phyloP scores from a whole-genome alignment of 441 rosid genomes.

The Populus hybrid region DNA sequence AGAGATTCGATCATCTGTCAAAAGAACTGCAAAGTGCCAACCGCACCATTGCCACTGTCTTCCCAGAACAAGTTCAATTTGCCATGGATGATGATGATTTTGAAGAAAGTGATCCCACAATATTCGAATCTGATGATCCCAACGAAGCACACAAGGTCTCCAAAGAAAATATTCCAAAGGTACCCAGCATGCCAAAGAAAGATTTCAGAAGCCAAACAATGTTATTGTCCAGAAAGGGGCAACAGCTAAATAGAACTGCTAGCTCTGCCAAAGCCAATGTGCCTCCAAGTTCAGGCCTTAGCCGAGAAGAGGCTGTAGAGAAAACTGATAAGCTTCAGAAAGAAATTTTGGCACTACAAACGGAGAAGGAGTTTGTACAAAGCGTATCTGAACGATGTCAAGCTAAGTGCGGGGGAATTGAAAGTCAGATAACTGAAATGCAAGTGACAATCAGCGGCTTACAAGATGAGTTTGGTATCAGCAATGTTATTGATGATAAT shows the following conservation, averaged over 20 bases:
- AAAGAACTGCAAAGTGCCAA: slow-evolving; percentile 87
- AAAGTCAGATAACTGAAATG: slow-evolving; percentile 47
- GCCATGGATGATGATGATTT: slow-evolving; percentile 46
- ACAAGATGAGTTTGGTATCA: slow-evolving; percentile 69
- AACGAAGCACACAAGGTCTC: not conserved
- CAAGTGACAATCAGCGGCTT: slow-evolving; percentile 54
- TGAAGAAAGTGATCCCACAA: slow-evolving; percentile 25
- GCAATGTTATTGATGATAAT: slow-evolving; percentile 51
- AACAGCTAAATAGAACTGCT: slow-evolving; percentile 28
- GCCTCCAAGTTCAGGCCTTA: slow-evolving; percentile 47
- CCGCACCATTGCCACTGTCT: slow-evolving; percentile 76
- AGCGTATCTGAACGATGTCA: slow-evolving; percentile 49
- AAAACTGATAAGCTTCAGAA: slow-evolving; percentile 68
- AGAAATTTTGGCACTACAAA: slow-evolving; percentile 62
- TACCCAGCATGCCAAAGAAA: slow-evolving; percentile 44
- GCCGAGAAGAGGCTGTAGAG: slow-evolving; percentile 46
- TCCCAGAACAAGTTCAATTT: slow-evolving; percentile 75
- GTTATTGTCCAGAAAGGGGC: slow-evolving; percentile 33
- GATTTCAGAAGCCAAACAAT: slow-evolving; percentile 41
- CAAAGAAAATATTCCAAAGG: slow-evolving; percentile 30
- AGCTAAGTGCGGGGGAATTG: slow-evolving; percentile 54
- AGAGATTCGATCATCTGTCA: slow-evolving; percentile 77
- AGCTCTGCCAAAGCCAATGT: slow-evolving; percentile 26
- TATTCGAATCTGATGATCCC: slow-evolving; percentile 18
- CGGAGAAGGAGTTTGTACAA: slow-evolving; percentile 66